Conservation (phyloP, 1,284 basidiomycete genomes). For the Trametes pubescens region DNA sequence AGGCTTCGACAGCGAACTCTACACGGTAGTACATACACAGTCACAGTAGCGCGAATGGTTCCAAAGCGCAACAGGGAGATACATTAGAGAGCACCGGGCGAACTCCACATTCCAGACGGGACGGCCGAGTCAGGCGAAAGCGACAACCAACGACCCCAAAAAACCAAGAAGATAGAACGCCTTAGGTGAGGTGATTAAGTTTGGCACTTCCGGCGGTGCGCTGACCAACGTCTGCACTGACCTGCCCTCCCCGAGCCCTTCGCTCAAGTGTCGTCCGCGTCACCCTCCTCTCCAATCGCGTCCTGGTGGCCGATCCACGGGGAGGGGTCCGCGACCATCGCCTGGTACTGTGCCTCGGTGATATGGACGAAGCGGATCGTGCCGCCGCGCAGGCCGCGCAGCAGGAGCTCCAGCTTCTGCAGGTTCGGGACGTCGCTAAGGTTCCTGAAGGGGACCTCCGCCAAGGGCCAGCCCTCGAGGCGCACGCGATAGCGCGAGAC, state of each 20-base stretch:
- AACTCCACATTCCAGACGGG: background rate
- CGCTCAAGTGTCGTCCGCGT: slow-evolving; percentile 4
- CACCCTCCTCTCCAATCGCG: slow-evolving; percentile 8
- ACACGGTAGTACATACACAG: background rate
- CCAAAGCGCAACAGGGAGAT: background rate
- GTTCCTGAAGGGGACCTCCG: slow-evolving; percentile 44
- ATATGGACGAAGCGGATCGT: slow-evolving; percentile 40
- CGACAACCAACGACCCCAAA: too few relatives aligned
- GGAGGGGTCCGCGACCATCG: slow-evolving; percentile 35
- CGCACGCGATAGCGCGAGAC: slow-evolving; percentile 42
- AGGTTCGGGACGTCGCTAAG: slow-evolving; percentile 45
- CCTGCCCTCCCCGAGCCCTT: background rate
- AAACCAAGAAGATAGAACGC: too few relatives aligned
- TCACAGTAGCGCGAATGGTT: background rate
- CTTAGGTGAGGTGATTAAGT: too few relatives aligned
- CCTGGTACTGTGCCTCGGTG: slow-evolving; percentile 36
- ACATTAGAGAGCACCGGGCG: background rate
- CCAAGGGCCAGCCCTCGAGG: slow-evolving; percentile 43
- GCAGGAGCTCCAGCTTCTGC: slow-evolving; percentile 40
- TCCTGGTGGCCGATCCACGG: slow-evolving; percentile 29
- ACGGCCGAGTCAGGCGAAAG: background rate
- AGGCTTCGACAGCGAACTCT: background rate
- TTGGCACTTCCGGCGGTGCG: too few relatives aligned
- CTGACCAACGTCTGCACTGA: background rate
- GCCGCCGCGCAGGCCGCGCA: slow-evolving; percentile 36